Conservation (phyloP, 129 eudicot genomes). For the Solidago caesia region DNA sequence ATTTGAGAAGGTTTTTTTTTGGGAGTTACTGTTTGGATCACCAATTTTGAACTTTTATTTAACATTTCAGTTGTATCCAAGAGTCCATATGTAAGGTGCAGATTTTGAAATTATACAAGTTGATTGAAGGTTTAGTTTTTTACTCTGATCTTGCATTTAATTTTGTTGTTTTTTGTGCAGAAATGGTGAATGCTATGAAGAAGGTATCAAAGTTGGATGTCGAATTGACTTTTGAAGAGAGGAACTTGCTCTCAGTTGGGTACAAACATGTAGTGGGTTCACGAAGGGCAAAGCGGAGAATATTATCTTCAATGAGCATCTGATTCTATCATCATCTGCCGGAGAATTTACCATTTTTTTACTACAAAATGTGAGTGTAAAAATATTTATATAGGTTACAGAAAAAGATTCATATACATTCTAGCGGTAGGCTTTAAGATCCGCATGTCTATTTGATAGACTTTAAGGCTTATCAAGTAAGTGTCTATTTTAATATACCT, state of each 20-base stretch:
- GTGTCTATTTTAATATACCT: too few species aligned
- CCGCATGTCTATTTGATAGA: not conserved
- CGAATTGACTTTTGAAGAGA: conserved; percentile 81
- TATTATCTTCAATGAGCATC: conserved; percentile 72
- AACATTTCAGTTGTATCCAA: not conserved
- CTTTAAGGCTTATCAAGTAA: too few species aligned
- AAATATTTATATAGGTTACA: not conserved
- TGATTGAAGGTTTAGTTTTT: not conserved
- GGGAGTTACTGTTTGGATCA: conserved; percentile 11
- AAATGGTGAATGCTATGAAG: conserved; percentile 95
- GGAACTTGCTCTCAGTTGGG: conserved; percentile 88
- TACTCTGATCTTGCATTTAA: conserved; percentile 13
- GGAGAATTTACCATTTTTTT: conserved; percentile 62
- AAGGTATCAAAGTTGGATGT: conserved; percentile 71
- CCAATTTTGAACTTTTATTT: not conserved
- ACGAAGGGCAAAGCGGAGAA: conserved; percentile 90
- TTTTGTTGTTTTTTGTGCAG: conserved; percentile 33
- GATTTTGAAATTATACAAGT: conserved; percentile 6
- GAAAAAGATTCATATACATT: not conserved
- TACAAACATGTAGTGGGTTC: conserved; percentile 90
- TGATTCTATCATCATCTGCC: conserved; percentile 54
- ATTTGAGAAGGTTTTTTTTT: too few species aligned
- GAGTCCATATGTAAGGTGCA: not conserved
- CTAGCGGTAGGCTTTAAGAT: not conserved
- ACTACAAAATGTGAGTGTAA: conserved; percentile 54